Conservation (phyloP, 345 rosid species). For the Populus ilicifolia region DNA sequence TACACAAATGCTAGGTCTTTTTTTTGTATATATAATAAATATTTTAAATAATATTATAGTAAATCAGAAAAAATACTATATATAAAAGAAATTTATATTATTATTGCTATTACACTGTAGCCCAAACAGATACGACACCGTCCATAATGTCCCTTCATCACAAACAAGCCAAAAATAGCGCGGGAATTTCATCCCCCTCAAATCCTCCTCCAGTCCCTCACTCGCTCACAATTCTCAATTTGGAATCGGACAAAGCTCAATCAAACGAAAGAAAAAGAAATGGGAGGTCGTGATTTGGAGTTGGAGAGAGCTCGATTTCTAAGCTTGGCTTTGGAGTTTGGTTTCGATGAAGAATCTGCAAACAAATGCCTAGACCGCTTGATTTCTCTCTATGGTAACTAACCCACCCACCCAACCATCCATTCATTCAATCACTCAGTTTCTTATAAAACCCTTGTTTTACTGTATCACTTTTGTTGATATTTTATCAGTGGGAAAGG, state of each 20-base stretch:
- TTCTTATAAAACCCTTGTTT: background rate
- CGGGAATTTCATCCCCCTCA: slow-evolving; percentile 1
- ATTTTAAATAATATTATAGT: too few species aligned
- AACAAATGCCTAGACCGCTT: slow-evolving; percentile 56
- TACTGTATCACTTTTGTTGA: background rate
- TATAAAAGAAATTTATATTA: too few species aligned
- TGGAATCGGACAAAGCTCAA: background rate
- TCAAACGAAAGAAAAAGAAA: slow-evolving; percentile 1
- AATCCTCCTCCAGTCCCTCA: background rate
- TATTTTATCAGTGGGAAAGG: too few species aligned
- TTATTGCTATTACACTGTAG: too few species aligned
- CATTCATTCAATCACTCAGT: background rate
- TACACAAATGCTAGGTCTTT: too few species aligned
- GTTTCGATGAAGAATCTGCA: slow-evolving; percentile 68
- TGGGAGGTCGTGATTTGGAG: slow-evolving; percentile 43
- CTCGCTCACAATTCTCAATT: background rate
- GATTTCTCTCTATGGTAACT: slow-evolving; percentile 69
- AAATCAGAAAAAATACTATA: too few species aligned
- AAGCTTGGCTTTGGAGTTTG: slow-evolving; percentile 61
- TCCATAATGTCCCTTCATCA: too few species aligned
- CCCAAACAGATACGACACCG: background rate
- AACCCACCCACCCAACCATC: too few species aligned
- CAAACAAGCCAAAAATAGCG: slow-evolving; percentile 9
- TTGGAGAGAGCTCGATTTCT: slow-evolving; percentile 63
- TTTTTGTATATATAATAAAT: too few species aligned